Conservation (phyloP, 1,284 basidiomycete genomes). For the Marasmius oreades region DNA sequence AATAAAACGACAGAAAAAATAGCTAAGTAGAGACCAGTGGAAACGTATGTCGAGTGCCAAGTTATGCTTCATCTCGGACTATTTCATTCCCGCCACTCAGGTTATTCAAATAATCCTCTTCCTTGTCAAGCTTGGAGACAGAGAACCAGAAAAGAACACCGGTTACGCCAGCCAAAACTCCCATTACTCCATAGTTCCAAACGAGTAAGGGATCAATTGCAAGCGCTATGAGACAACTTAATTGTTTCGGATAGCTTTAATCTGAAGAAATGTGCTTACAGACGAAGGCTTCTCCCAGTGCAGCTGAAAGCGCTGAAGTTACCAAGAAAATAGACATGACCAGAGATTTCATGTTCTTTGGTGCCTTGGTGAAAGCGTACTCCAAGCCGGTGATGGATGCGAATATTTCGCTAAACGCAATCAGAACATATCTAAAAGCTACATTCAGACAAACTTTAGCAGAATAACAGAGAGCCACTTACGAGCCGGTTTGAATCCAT, state of each 20-base stretch:
- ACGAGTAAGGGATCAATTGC: conserved; percentile 33
- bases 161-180: conserved; percentile 19
- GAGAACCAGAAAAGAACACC: conserved; percentile 45
- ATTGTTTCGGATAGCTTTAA: conserved; percentile 11
- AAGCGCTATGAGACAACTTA: conserved; percentile 24
- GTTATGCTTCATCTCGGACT: no score
- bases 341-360: conserved; percentile 76
- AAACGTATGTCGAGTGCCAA: no score
- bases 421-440: conserved; percentile 48
- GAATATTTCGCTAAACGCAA: conserved; percentile 76
- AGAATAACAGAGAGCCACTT: conserved; percentile 18
- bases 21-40: no score
- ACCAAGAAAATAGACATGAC: conserved; percentile 77
- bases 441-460: neutral
- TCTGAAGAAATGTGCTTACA: conserved; percentile 50
- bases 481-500: conserved; percentile 71
- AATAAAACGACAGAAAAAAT: no score
- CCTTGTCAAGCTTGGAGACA: conserved; percentile 43
- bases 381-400: conserved; percentile 85
- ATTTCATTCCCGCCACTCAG: neutral
- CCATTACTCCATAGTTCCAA: conserved; percentile 32
- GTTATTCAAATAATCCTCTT: neutral
- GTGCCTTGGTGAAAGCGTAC: conserved; percentile 87
- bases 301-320: conserved; percentile 58
- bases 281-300: conserved; percentile 67